These are phyloP conservation scores for Pleurostoma richardsiae DNA, from an alignment of 2,329 filamentous ascomycete genomes.

Conservation along the genomic window DNA sequence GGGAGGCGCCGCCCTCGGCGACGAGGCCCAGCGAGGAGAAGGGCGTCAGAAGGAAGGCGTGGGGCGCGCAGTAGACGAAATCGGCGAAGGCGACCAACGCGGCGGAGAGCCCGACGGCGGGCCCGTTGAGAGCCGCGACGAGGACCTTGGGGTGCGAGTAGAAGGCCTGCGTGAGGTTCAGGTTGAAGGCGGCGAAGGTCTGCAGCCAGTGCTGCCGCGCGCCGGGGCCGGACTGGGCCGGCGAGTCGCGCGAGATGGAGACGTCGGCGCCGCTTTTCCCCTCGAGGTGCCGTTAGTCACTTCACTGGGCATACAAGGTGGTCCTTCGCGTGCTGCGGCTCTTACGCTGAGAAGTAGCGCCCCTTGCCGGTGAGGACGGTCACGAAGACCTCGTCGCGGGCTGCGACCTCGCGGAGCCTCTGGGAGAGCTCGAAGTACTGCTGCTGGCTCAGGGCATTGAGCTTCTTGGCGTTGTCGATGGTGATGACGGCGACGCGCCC, in stretches of 20 bases:
- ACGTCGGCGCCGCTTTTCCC: conserved; percentile 71
- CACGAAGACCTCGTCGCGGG: conserved; percentile 73
- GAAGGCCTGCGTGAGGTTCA: conserved; percentile 85
- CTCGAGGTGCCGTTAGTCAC: background rate
- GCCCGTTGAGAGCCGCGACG: conserved; percentile 85
- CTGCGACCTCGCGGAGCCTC: conserved; percentile 71
- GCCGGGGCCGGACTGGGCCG: conserved; percentile 27
- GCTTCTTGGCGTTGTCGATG: conserved; percentile 78
- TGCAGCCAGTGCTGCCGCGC: conserved; percentile 54
- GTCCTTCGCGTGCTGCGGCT: conserved; percentile 5
- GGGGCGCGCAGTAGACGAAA: conserved; percentile 83
- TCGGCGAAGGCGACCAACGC: conserved; percentile 80
- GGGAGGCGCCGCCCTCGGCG: conserved; percentile 76
- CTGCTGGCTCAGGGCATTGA: conserved; percentile 71
- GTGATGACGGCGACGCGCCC: conserved; percentile 78
- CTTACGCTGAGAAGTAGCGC: conserved; percentile 83
- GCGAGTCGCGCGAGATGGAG: conserved; percentile 41
- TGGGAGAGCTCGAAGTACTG: conserved; percentile 75
- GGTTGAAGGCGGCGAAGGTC: conserved; percentile 76
- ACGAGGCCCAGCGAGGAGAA: conserved; percentile 89
- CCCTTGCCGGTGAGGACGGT: conserved; percentile 83
- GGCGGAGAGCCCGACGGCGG: conserved; percentile 81
- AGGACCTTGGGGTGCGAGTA: conserved; percentile 93
- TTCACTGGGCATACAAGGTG: background rate
- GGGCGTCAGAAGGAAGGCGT: conserved; percentile 82